A percentile compares a stretch with the other conserved stretches of the same genome.
These are phyloP conservation scores for Rhodofomes roseus DNA, from an alignment of 1,284 basidiomycete genomes.

Conservation along the genomic window DNA sequence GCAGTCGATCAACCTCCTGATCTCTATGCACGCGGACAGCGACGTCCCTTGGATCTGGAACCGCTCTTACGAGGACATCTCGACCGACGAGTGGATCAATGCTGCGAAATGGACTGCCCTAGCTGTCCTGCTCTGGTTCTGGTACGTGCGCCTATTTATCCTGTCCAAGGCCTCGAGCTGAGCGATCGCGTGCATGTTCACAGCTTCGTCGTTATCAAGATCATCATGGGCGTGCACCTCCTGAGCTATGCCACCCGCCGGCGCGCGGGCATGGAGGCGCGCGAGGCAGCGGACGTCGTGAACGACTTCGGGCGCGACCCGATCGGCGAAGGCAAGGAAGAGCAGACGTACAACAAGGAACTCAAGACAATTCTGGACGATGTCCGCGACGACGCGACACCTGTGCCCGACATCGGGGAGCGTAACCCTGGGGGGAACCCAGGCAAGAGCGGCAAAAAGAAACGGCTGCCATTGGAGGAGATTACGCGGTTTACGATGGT, in stretches of 20 bases:
- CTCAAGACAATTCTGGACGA: conserved; percentile 71
- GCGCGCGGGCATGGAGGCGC: conserved; percentile 71
- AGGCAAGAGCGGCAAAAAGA: conserved; percentile 44
- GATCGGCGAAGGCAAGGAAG: conserved; percentile 84
- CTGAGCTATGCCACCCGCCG: conserved; percentile 80
- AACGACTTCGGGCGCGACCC: conserved; percentile 86
- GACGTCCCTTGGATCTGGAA: conserved; percentile 40
- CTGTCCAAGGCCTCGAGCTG: not conserved
- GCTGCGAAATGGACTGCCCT: conserved; percentile 65
- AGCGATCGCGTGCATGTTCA: not conserved
- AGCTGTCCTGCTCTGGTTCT: conserved; percentile 74
- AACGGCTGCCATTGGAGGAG: conserved; percentile 73
- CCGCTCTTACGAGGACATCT: conserved; percentile 26
- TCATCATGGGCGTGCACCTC: conserved; percentile 85
- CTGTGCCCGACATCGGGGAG: conserved; percentile 71
- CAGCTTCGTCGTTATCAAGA: conserved; percentile 81
- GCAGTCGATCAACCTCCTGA: conserved; percentile 73
- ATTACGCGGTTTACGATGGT: conserved; percentile 93
- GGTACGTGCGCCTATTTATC: conserved; percentile 43
- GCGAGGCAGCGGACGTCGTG: conserved; percentile 65
- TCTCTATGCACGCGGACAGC: conserved; percentile 42
- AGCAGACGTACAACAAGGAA: conserved; percentile 82
- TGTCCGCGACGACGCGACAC: conserved; percentile 62
- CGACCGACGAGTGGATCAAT: conserved; percentile 47
- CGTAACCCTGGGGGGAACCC: conserved; percentile 29